Evolutionary conservation across 306 rosid species (phyloP).

Genomic region (Quercus wislizeni): DNA sequence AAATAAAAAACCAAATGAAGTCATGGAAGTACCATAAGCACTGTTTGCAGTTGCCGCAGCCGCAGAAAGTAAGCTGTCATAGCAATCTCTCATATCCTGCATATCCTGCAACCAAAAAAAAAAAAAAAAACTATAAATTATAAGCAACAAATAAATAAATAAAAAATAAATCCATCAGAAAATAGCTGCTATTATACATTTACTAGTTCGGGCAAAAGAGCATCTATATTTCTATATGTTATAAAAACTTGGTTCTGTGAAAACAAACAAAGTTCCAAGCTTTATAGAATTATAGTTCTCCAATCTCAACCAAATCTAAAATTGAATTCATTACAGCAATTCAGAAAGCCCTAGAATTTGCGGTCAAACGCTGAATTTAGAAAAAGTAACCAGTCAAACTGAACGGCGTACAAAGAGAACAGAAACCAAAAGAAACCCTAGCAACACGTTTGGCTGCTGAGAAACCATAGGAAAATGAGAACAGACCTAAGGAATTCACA

Average conservation of each 20-base stretch:
- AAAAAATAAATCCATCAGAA: background rate
- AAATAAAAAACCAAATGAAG: background rate
- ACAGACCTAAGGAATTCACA: background rate
- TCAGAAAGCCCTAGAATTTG: conserved; percentile 20
- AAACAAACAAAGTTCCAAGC: background rate
- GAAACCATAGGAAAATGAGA: background rate
- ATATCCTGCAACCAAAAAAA: conserved; percentile 53
- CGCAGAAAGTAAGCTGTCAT: conserved; percentile 86
- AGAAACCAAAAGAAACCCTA: background rate
- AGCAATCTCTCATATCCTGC: conserved; percentile 91
- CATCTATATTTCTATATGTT: too few species aligned
- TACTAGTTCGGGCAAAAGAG: background rate
- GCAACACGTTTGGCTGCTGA: background rate
- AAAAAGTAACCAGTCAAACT: background rate
- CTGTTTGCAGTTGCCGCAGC: conserved; percentile 95
- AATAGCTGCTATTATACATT: background rate
- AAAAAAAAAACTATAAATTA: background rate
- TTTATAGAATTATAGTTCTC: background rate
- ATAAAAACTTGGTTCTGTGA: background rate
- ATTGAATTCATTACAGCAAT: background rate
- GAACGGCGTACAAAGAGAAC: background rate
- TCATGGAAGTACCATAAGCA: conserved; percentile 66
- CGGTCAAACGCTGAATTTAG: background rate
- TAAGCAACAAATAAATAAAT: background rate
- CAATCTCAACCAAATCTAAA: background rate